Conservation (phyloP, 768 basidiomycete species). For the Mycena pura region DNA sequence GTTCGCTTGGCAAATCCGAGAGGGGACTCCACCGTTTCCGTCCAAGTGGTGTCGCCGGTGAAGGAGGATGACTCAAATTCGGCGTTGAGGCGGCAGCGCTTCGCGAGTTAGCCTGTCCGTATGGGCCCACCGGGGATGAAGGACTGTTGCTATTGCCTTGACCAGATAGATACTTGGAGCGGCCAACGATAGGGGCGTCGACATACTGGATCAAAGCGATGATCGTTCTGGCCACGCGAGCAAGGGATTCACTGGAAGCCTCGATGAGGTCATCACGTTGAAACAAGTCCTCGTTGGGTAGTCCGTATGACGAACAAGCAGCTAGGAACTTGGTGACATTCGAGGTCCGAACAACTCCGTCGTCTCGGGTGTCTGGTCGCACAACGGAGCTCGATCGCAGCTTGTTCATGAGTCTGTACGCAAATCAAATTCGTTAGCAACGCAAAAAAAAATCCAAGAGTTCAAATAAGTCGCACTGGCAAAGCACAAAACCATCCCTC, state of each 20-base stretch:
- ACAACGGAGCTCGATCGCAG: conserved; percentile 66
- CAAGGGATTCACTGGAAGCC: conserved; percentile 63
- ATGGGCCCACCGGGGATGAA: conserved; percentile 35
- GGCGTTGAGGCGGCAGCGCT: conserved; percentile 68
- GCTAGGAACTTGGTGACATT: conserved; percentile 84
- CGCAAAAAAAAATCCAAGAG: conserved; percentile 27
- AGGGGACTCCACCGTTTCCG: conserved; percentile 61
- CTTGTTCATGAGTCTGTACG: conserved; percentile 76
- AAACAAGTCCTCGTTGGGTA: conserved; percentile 70
- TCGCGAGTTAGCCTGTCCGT: conserved; percentile 46
- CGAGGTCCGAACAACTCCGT: conserved; percentile 66
- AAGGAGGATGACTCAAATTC: conserved; percentile 50
- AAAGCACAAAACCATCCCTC: conserved; percentile 85
- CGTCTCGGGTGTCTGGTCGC: conserved; percentile 70
- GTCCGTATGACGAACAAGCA: conserved; percentile 71
- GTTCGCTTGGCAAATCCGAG: conserved; percentile 54
- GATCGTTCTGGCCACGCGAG: conserved; percentile 78
- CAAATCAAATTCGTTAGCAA: conserved; percentile 15
- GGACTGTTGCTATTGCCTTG: conserved; percentile 38
- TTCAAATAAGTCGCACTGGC: conserved; percentile 68
- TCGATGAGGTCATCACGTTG: conserved; percentile 72
- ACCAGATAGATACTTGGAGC: conserved; percentile 54
- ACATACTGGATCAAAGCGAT: conserved; percentile 69
- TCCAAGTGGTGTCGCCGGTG: conserved; percentile 44
- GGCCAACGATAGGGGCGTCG: conserved; percentile 57